phyloP scores from a whole-genome alignment of 2,329 filamentous ascomycete species.

The Coleophoma crateriformis region DNA sequence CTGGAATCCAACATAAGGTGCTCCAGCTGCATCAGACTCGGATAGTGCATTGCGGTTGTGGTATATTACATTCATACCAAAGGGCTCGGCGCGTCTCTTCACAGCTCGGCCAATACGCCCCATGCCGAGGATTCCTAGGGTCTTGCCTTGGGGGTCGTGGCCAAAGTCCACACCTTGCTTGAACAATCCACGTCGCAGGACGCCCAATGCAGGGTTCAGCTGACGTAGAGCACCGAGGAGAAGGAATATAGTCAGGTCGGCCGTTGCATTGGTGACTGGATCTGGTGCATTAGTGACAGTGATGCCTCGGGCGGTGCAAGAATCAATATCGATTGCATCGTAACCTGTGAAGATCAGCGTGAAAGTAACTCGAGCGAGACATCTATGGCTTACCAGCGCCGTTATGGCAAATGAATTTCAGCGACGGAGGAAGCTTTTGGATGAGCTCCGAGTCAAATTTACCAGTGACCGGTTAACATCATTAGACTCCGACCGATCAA shows the following conservation, averaged over 20 bases:
- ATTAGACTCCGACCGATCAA: background rate
- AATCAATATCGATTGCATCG: conserved; percentile 68
- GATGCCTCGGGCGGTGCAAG: conserved; percentile 53
- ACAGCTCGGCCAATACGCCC: conserved; percentile 73
- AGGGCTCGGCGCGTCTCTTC: conserved; percentile 62
- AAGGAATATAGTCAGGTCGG: conserved; percentile 71
- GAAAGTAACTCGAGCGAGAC: conserved; percentile 38
- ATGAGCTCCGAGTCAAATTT: conserved; percentile 62
- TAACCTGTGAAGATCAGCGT: conserved; percentile 57
- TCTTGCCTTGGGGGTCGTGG: conserved; percentile 68
- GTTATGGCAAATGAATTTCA: conserved; percentile 29
- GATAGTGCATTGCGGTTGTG: conserved; percentile 60
- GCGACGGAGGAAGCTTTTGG: conserved; percentile 38
- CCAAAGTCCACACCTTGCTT: conserved; percentile 24
- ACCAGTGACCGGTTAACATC: background rate
- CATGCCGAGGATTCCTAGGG: conserved; percentile 76
- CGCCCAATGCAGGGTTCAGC: conserved; percentile 28
- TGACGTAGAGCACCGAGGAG: conserved; percentile 64
- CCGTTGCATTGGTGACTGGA: conserved; percentile 73
- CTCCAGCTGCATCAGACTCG: conserved; percentile 42
- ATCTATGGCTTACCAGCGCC: conserved; percentile 29
- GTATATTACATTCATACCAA: conserved; percentile 70
- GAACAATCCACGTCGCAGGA: conserved; percentile 30
- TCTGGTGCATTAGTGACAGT: conserved; percentile 71
- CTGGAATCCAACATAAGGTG: conserved; percentile 66